phyloP scores from a whole-genome alignment of 805 yeast genomes.

The Henningerozyma blattae region DNA sequence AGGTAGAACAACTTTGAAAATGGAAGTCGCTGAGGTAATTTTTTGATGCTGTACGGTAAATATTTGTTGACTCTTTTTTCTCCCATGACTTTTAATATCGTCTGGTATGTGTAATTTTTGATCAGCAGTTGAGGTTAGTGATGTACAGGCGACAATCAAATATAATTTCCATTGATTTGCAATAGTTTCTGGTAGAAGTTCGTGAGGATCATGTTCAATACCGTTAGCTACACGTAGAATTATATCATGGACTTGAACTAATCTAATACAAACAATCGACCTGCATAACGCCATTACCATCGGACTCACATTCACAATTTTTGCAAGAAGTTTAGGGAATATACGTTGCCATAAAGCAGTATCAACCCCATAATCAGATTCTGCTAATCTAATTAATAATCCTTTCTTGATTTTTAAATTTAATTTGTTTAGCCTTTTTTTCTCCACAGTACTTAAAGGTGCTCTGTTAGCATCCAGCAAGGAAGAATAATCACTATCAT shows the following conservation, averaged over 20 bases:
- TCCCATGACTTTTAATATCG: constrained; percentile 42
- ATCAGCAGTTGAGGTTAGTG: constrained; percentile 80
- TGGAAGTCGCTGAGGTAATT: constrained; percentile 83
- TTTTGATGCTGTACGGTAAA: constrained; percentile 80
- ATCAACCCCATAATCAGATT: constrained; percentile 89
- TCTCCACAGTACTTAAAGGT: constrained; percentile 62
- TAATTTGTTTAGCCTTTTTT: constrained; percentile 54
- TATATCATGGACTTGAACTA: constrained; percentile 75
- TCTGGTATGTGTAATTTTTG: constrained; percentile 62
- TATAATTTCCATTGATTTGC: constrained; percentile 84
- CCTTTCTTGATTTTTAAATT: constrained; percentile 46
- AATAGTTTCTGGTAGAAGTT: constrained; percentile 53
- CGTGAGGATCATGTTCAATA: constrained; percentile 18
- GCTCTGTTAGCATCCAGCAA: constrained; percentile 40
- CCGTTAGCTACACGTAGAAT: constrained; percentile 45
- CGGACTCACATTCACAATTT: constrained; percentile 73
- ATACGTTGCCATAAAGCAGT: constrained; percentile 91
- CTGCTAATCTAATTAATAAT: constrained; percentile 66
- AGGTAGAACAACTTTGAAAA: constrained; percentile 81
- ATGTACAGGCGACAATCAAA: constrained; percentile 82
- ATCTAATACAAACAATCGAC: constrained; percentile 75
- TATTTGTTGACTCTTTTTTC: constrained; percentile 69
- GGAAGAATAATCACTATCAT: constrained; percentile 53
- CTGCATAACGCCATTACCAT: constrained; percentile 90
- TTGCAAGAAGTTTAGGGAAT: constrained; percentile 62